Evolutionary conservation across 306 rosid genomes (phyloP).

Genomic region (Prunus campanulata): DNA sequence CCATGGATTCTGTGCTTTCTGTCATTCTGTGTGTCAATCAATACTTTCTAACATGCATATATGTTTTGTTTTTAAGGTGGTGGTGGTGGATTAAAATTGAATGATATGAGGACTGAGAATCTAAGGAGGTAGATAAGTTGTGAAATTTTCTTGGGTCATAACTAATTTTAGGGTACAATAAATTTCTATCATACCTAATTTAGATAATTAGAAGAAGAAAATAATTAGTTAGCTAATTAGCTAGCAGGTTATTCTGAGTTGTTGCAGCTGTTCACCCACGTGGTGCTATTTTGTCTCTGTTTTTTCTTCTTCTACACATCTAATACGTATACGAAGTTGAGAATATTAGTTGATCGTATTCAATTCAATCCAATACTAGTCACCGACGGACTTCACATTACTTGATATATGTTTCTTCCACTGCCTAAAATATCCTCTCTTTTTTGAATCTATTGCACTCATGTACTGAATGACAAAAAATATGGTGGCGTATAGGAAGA

Average conservation of each 20-base stretch:
- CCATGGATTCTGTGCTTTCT: constrained; percentile 3
- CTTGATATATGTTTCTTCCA: too few relatives aligned
- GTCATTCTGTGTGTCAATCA: constrained; percentile 2
- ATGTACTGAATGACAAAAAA: background rate
- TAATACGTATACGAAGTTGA: background rate
- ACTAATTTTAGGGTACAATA: background rate
- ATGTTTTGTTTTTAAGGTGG: background rate
- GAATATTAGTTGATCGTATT: background rate
- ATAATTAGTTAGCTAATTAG: background rate
- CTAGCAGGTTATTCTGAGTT: background rate
- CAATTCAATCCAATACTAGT: too few relatives aligned
- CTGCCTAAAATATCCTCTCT: too few relatives aligned
- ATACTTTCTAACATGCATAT: background rate
- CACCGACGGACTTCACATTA: too few relatives aligned
- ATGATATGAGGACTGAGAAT: background rate
- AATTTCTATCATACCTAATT: background rate
- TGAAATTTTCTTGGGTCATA: background rate
- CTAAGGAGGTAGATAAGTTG: background rate
- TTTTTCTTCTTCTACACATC: background rate
- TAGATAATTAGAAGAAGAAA: background rate
- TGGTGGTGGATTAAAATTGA: background rate
- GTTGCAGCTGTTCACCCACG: constrained; percentile 14
- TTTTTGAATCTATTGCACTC: background rate
- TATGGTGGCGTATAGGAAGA: background rate
- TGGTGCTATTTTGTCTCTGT: background rate